Evolutionary conservation across 257 asterid species (phyloP), one percentile per base, ranked within the genome.

Genomic region (Forsythia viridissima): DNA sequence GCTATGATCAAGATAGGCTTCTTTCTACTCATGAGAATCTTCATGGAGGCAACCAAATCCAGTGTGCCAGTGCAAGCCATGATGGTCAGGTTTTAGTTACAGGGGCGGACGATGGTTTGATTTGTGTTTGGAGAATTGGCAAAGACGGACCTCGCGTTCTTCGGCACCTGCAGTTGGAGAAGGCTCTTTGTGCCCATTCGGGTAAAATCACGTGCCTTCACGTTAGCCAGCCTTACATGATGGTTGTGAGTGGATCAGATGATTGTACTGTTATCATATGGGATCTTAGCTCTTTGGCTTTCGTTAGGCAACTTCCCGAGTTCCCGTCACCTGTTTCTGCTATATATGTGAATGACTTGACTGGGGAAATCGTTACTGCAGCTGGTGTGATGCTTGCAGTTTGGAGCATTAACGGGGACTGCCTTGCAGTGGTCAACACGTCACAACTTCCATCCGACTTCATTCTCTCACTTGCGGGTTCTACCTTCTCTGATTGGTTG

Each of bases 41-140:
- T 61, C 99, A 96, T n/a, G 99, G 97, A 3, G 99, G 97, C 75
- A 86, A 82, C 89, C 99, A 96, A 87, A 94, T 96, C 84, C 97
- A 92, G 82, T 93, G 97, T 61, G 96, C 83, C 48, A 72, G 97
- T 72, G 98, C 91, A 21, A 93, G 94, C 84, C 98, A 90, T n/a
- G 99, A 96, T 66, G 99, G 99, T 13, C 96, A 91, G 48, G 80
- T 81, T 76, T 84, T 96, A 81, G 99, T 86, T 30, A 96, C 98
- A 2, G 99, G 98, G 30, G 99, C 91, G 66, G 99, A 96, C 2
- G 99, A 96, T 6, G 93, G 99, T 21, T 74, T 92, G 79, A 90
- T 93, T 42, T 90, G 96, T 71, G 88, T 93, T 68, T 96, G 99
- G 99, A 88, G 95, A 81, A 86, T 93, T 2, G 91, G 86, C n/a